Percentiles rank a stretch among this genome's conserved stretches.
phyloP scores from a whole-genome alignment of 1,284 basidiomycete genomes.

The Ganoderma leucocontextum region DNA sequence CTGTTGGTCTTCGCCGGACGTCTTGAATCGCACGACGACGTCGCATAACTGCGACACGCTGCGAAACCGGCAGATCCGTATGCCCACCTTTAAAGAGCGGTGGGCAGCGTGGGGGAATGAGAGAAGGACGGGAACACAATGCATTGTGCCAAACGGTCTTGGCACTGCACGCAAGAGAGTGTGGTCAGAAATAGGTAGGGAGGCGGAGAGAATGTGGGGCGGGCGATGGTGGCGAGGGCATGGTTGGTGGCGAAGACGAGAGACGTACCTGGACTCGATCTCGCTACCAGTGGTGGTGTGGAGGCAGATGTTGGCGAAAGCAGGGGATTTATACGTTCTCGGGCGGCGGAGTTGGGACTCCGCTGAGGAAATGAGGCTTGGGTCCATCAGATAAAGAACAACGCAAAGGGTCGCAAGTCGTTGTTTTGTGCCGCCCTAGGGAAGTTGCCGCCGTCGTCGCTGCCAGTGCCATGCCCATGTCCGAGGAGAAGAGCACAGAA shows the following conservation, averaged over 20 bases:
- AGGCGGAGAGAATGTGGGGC: neutral
- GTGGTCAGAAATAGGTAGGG: neutral
- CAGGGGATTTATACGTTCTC: slow-evolving; percentile 12
- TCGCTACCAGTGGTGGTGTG: slow-evolving; percentile 10
- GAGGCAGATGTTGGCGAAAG: neutral
- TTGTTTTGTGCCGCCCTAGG: neutral
- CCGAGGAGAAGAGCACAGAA: neutral
- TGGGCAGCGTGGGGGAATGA: slow-evolving; percentile 1
- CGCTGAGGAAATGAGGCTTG: slow-evolving; percentile 16
- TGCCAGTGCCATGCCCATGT: neutral
- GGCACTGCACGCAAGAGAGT: neutral
- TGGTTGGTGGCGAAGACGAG: neutral
- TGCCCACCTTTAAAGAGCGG: slow-evolving; percentile 4
- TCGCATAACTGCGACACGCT: neutral
- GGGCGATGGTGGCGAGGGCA: neutral
- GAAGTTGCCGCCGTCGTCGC: slow-evolving; percentile 1
- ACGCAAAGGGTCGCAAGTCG: neutral
- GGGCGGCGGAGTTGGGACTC: slow-evolving; percentile 23
- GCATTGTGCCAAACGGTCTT: slow-evolving; percentile 1
- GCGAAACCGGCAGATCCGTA: neutral
- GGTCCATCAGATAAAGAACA: slow-evolving; percentile 29
- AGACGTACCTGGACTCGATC: slow-evolving; percentile 18
- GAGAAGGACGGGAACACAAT: neutral
- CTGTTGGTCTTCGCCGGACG: slow-evolving; percentile 23
- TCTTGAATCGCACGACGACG: slow-evolving; percentile 16